Conservation (phyloP, 768 basidiomycete species). For the Hygrophoropsis aurantiaca region DNA sequence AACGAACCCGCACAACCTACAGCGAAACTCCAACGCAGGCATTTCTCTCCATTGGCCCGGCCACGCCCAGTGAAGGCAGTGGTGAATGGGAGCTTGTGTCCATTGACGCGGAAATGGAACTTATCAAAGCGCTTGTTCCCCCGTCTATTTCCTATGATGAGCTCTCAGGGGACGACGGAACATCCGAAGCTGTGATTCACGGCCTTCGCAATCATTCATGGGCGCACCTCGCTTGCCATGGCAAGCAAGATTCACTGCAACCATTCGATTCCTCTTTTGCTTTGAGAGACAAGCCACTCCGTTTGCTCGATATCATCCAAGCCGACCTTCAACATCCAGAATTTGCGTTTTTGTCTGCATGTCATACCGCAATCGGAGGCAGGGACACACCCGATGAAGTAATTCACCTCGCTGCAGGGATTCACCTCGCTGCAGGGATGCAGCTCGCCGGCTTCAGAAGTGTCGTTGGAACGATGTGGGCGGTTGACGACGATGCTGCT, state of each 20-base stretch:
- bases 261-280: slow-evolving; percentile 22
- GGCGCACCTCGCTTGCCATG: slow-evolving; percentile 30
- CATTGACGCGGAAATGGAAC: slow-evolving; percentile 14
- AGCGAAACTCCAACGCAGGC: neutral
- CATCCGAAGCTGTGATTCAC: slow-evolving; percentile 5
- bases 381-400: slow-evolving; percentile 13
- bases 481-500: slow-evolving; percentile 8
- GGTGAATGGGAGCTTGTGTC: neutral
- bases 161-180: slow-evolving; percentile 13
- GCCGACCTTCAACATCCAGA: slow-evolving; percentile 3
- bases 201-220: slow-evolving; percentile 15
- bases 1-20: neutral
- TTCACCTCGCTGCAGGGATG: no score
- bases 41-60: slow-evolving; percentile 18
- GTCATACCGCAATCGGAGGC: slow-evolving; percentile 21
- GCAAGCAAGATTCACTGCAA: slow-evolving; percentile 6
- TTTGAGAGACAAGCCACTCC: slow-evolving; percentile 9
- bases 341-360: slow-evolving; percentile 22
- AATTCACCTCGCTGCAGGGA: slow-evolving; percentile 26
- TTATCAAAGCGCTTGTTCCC: slow-evolving; percentile 11
- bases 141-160: slow-evolving; percentile 6
- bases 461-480: slow-evolving; percentile 27
- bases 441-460: slow-evolving; percentile 20
- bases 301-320: slow-evolving; percentile 9
- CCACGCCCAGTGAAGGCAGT: neutral